A percentile compares a stretch with the other conserved stretches of the same genome.
These are phyloP conservation scores for Elsinoe perseae DNA, from an alignment of 2,329 filamentous ascomycete species.

Conservation along the genomic window DNA sequence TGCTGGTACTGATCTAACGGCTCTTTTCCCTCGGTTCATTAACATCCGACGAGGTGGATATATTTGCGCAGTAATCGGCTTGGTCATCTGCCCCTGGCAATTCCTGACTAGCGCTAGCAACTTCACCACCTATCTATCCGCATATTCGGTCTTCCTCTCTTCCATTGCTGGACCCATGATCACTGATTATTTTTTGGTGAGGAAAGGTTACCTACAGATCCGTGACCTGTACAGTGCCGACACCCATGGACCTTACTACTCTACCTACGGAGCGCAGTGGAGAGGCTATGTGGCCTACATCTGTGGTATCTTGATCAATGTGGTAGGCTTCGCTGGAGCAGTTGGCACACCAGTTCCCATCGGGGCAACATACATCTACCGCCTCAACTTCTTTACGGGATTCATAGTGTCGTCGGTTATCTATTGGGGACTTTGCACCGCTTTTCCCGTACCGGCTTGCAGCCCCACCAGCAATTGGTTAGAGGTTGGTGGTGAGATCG, in stretches of 20 bases:
- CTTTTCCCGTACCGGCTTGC: slow-evolving; percentile 62
- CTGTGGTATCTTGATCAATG: slow-evolving; percentile 76
- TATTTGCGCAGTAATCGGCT: slow-evolving; percentile 68
- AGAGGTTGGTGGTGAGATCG: slow-evolving; percentile 51
- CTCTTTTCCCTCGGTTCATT: slow-evolving; percentile 46
- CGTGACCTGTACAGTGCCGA: slow-evolving; percentile 70
- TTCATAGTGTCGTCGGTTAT: slow-evolving; percentile 60
- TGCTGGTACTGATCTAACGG: slow-evolving; percentile 48
- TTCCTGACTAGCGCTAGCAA: slow-evolving; percentile 67
- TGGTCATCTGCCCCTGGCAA: slow-evolving; percentile 83
- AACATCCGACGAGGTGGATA: slow-evolving; percentile 80
- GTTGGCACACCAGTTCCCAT: slow-evolving; percentile 64
- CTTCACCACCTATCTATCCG: slow-evolving; percentile 85
- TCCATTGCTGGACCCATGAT: slow-evolving; percentile 89
- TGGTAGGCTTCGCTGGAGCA: slow-evolving; percentile 82
- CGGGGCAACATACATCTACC: slow-evolving; percentile 79
- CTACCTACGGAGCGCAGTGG: slow-evolving; percentile 67
- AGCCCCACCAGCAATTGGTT: slow-evolving; percentile 60
- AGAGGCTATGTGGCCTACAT: slow-evolving; percentile 78
- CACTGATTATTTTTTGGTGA: slow-evolving; percentile 79
- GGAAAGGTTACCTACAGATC: slow-evolving; percentile 71
- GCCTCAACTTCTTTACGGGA: slow-evolving; percentile 82
- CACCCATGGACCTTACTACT: slow-evolving; percentile 63
- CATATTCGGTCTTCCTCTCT: slow-evolving; percentile 89
- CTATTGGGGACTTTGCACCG: slow-evolving; percentile 63